Evolutionary conservation across 805 yeast genomes (phyloP).

Genomic region (Nakazawaea ishiwadae): DNA sequence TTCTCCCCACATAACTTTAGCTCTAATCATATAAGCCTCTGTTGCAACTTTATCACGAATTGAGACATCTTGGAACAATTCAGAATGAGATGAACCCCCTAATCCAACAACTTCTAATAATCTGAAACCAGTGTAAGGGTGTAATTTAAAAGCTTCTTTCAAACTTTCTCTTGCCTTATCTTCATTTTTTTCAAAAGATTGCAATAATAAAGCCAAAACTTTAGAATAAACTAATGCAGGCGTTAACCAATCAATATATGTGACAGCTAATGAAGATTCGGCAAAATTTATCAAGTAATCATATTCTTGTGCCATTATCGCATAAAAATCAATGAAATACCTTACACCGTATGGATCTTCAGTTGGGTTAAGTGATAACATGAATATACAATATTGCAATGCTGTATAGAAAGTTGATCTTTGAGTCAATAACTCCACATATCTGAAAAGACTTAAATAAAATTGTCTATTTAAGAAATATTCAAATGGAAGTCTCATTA

Average conservation of each 20-base stretch:
- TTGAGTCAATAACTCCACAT: conserved; percentile 65
- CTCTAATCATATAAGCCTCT: conserved; percentile 57
- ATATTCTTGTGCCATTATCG: conserved; percentile 60
- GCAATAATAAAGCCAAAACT: conserved; percentile 51
- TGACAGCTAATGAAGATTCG: conserved; percentile 48
- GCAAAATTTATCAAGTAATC: conserved; percentile 55
- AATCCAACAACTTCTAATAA: conserved; percentile 47
- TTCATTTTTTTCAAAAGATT: conserved; percentile 24
- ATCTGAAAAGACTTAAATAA: conserved; percentile 67
- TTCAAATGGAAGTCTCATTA: conserved; percentile 71
- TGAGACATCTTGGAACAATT: conserved; percentile 23
- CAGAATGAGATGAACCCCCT: conserved; percentile 18
- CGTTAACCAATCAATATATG: conserved; percentile 64
- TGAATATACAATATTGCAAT: conserved; percentile 63
- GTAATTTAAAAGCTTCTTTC: conserved; percentile 43
- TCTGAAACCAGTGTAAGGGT: conserved; percentile 53
- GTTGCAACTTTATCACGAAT: conserved; percentile 37
- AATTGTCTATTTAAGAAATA: conserved; percentile 72
- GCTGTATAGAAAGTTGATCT: conserved; percentile 79
- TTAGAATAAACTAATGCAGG: conserved; percentile 67
- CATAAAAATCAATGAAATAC: conserved; percentile 76
- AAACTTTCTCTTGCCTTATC: conserved; percentile 45
- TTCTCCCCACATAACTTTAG: conserved; percentile 47
- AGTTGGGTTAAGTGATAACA: conserved; percentile 63
- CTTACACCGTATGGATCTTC: conserved; percentile 85